Evolutionary conservation across 1,284 basidiomycete genomes (phyloP).

Genomic region (Austropuccinia psidii): DNA sequence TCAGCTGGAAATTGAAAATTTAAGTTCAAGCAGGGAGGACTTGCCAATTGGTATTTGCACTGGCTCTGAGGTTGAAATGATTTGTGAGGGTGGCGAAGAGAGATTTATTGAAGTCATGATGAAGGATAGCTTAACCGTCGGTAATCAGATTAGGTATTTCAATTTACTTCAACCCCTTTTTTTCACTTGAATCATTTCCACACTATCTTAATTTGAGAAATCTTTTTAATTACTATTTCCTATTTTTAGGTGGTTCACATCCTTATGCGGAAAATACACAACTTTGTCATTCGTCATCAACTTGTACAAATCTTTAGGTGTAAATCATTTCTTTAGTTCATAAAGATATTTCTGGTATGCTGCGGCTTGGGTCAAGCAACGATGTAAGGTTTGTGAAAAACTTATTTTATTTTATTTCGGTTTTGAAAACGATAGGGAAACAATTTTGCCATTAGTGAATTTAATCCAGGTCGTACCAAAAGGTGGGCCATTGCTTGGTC

Average conservation of each 20-base stretch:
- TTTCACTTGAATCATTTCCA: too few species aligned
- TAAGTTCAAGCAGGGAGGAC: constrained; percentile 58
- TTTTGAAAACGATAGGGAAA: constrained; percentile 55
- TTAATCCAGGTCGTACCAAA: constrained; percentile 72
- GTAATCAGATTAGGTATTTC: constrained; percentile 55
- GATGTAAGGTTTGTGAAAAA: background rate
- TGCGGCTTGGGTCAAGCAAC: too few species aligned
- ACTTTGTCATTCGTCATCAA: constrained; percentile 61
- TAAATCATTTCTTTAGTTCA: constrained; percentile 45
- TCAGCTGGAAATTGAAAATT: constrained; percentile 58
- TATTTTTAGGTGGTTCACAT: constrained; percentile 76
- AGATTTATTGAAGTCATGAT: constrained; percentile 72
- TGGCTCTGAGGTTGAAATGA: constrained; percentile 73
- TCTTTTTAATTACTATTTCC: too few species aligned
- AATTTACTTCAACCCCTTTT: constrained; percentile 1
- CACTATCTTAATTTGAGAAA: too few species aligned
- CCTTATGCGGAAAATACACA: constrained; percentile 76
- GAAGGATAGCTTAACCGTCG: constrained; percentile 57
- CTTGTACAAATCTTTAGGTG: constrained; percentile 54
- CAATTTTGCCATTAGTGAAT: constrained; percentile 76
- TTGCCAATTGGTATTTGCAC: constrained; percentile 71
- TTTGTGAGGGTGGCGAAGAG: constrained; percentile 74
- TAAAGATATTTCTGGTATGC: background rate
- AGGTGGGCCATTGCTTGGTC: constrained; percentile 88
- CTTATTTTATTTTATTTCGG: background rate